Conservation (phyloP, 2,329 filamentous ascomycete species). For the Hypoxylon sp. region DNA sequence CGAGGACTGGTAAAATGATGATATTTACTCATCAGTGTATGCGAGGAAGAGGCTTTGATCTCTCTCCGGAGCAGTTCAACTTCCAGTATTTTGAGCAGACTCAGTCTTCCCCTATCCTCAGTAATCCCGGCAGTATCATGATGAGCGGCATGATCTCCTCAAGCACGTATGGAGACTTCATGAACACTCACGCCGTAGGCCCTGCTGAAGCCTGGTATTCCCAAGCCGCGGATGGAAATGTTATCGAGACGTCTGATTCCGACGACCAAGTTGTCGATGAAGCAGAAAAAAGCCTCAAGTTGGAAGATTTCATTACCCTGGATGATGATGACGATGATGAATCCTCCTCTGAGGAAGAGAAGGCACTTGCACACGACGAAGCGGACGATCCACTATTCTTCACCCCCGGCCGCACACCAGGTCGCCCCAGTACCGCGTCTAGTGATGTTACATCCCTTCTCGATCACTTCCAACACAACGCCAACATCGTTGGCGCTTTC, state of each 20-base stretch:
- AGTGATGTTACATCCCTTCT: slow-evolving; percentile 68
- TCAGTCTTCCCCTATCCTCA: slow-evolving; percentile 68
- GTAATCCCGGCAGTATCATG: slow-evolving; percentile 80
- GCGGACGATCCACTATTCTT: slow-evolving; percentile 62
- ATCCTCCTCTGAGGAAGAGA: slow-evolving; percentile 71
- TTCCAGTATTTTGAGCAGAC: slow-evolving; percentile 58
- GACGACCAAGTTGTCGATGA: slow-evolving; percentile 73
- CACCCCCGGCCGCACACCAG: slow-evolving; percentile 66
- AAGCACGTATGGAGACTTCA: slow-evolving; percentile 67
- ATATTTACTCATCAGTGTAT: slow-evolving; percentile 69
- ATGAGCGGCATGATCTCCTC: slow-evolving; percentile 77
- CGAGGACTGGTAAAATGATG: slow-evolving; percentile 71
- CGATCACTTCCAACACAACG: slow-evolving; percentile 75
- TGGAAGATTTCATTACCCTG: slow-evolving; percentile 80
- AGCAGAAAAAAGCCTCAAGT: slow-evolving; percentile 71
- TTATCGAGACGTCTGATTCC: slow-evolving; percentile 55
- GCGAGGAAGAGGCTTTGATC: slow-evolving; percentile 59
- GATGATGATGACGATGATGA: slow-evolving; percentile 65
- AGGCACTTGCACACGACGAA: slow-evolving; percentile 60
- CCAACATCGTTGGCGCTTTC: slow-evolving; percentile 81
- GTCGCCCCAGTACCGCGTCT: slow-evolving; percentile 61
- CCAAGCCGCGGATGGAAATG: slow-evolving; percentile 70
- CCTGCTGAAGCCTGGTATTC: slow-evolving; percentile 83
- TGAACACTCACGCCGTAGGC: slow-evolving; percentile 75
- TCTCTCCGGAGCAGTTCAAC: slow-evolving; percentile 68